Evolutionary conservation across 176 grass and related monocot species (phyloP).

Genomic region (Oryza rufipogon): DNA sequence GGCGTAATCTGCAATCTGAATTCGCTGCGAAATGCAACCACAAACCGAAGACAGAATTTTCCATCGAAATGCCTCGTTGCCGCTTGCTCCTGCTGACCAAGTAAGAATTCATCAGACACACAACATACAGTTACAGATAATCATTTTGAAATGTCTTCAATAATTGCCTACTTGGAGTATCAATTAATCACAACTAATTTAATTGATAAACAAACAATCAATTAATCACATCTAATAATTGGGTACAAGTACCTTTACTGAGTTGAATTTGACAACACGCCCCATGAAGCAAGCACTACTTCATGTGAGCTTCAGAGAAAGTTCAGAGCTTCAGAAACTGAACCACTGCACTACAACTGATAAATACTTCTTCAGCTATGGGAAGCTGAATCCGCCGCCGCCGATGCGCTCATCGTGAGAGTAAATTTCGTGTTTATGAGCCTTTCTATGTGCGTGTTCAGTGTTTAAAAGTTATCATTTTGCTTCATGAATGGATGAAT

Average conservation of each 20-base stretch:
- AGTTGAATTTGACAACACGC: not conserved
- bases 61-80: too few relatives aligned
- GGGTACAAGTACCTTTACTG: not conserved
- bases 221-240: not conserved
- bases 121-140: not conserved
- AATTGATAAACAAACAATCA: not conserved
- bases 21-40: too few relatives aligned
- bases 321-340: not conserved
- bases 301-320: constrained; percentile 29
- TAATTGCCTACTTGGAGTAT: not conserved
- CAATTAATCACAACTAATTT: not conserved
- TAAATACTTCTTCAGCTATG: constrained; percentile 34
- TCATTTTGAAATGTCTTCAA: not conserved
- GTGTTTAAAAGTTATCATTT: too few relatives aligned
- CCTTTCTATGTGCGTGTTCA: too few relatives aligned
- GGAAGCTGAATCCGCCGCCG: constrained; percentile 67
- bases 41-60: too few relatives aligned
- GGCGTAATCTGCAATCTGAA: too few relatives aligned
- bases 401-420: constrained; percentile 36
- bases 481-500: too few relatives aligned
- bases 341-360: not conserved
- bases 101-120: not conserved
- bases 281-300: constrained; percentile 55
- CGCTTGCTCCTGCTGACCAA: not conserved
- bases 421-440: too few relatives aligned